phyloP scores from a whole-genome alignment of 371 early-diverging fungal genomes.

The Rhizomucor miehei region DNA sequence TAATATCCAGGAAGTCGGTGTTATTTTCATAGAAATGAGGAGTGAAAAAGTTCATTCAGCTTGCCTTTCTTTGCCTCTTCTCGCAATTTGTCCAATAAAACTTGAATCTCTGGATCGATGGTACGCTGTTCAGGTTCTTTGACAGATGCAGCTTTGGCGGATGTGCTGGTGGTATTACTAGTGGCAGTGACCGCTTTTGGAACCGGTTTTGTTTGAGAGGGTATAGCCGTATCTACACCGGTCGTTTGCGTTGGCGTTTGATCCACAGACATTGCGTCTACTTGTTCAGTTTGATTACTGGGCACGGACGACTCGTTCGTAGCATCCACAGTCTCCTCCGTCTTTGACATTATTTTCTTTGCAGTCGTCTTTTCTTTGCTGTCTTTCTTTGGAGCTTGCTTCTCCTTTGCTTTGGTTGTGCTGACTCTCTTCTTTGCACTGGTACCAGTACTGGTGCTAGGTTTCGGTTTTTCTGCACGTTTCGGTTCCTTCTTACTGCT shows the following conservation, averaged over 20 bases:
- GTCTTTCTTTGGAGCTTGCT: slow-evolving; percentile 5
- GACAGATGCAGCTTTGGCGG: not conserved
- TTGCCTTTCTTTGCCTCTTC: not conserved
- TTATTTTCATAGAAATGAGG: not conserved
- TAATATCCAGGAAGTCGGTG: not conserved
- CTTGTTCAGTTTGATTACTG: too few species aligned
- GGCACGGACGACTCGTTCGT: too few species aligned
- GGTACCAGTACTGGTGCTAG: too few species aligned
- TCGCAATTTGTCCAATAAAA: not conserved
- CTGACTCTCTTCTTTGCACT: slow-evolving; percentile 10
- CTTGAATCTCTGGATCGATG: not conserved
- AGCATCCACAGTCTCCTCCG: too few species aligned
- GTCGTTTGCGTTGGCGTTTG: too few species aligned
- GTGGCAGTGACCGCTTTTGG: slow-evolving; percentile 1
- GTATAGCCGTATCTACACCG: too few species aligned
- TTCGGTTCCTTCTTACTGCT: slow-evolving; percentile 1
- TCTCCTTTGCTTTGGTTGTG: slow-evolving; percentile 4
- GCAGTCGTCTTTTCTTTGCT: slow-evolving; percentile 8
- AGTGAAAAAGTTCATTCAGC: too few species aligned
- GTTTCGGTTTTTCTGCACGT: slow-evolving; percentile 12
- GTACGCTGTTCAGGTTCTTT: slow-evolving; percentile 2
- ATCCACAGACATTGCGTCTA: too few species aligned
- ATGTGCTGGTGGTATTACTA: slow-evolving; percentile 2
- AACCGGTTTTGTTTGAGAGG: slow-evolving; percentile 1
- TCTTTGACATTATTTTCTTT: too few species aligned